Evolutionary conservation across 2,329 filamentous ascomycete genomes (phyloP).

Genomic region (Fusarium sp.): DNA sequence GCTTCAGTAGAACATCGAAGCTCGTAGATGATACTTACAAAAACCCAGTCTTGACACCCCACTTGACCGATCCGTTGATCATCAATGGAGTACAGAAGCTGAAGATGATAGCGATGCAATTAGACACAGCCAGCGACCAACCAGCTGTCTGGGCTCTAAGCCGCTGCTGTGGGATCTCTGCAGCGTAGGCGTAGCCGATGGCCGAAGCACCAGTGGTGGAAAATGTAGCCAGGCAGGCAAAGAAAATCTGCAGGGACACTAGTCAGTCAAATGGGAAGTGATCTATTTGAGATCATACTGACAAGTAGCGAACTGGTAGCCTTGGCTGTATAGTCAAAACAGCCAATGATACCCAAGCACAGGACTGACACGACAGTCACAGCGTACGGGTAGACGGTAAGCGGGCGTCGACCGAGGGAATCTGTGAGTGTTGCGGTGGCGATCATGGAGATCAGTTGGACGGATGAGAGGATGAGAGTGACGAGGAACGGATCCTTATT

Average conservation of each 20-base stretch:
- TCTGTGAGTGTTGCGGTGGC: slow-evolving; percentile 5
- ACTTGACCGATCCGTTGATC: not conserved
- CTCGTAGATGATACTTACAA: not conserved
- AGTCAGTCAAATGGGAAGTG: not conserved
- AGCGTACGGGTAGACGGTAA: not conserved
- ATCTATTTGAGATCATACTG: not conserved
- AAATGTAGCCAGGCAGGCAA: slow-evolving; percentile 2
- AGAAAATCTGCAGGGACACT: not conserved
- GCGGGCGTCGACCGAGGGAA: not conserved
- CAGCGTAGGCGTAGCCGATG: not conserved
- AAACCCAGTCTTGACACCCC: not conserved
- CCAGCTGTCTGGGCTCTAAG: slow-evolving; percentile 5
- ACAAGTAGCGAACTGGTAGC: slow-evolving; percentile 1
- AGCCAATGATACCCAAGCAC: not conserved
- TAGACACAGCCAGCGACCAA: slow-evolving; percentile 2
- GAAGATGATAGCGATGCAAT: not conserved
- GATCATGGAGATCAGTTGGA: not conserved
- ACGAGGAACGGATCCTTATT: not conserved
- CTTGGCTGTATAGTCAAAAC: slow-evolving; percentile 6
- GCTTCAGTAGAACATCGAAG: accelerated
- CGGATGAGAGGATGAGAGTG: not conserved
- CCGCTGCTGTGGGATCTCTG: not conserved
- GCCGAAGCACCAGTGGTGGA: not conserved
- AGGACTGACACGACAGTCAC: not conserved
- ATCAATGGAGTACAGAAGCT: slow-evolving; percentile 1